Evolutionary conservation across 257 asterid genomes (phyloP), one percentile per base, ranked within the genome.

Genomic region (Nyctanthes arbortristis): DNA sequence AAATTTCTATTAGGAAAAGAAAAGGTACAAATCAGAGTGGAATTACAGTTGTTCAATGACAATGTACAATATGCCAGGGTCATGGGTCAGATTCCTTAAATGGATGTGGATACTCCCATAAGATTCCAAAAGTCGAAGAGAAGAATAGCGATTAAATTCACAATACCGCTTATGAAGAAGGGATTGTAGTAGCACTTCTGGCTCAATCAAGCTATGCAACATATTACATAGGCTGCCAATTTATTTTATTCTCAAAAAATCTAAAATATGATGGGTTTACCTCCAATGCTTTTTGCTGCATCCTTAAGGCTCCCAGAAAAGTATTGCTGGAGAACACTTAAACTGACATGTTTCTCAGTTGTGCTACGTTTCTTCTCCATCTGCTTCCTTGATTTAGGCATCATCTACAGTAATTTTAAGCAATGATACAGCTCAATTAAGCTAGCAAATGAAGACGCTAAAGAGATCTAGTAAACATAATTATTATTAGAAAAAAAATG

Each of bases 271-370:
- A 52, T 20, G 24, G 25, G 61, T 91, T 82, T 72, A 89, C 97
- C 95, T 47, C 92, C 96, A 62, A 89, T 79, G 78, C 89, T 82
- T 77, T 84, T 84, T 60, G 96, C 96, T 67, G 96, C 94, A 73
- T 89, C 84, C 73, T 85, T 87, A 36, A 89, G 89, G 80, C 89
- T 92, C 61, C 92, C 90, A 24, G 89, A 77, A 69, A 89, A 92
- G 61, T 87, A 82, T 14, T 86, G 90, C 35, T 92, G 96, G 75
- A 92, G 89, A 73, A 84, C 92, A 67, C 78, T 73, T 74, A 87
- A 73, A 78, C 89, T 87, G 45, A 89, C 80, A 24, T 75, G 83
- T 78, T 87, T 91, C 82, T 91, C 97, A 10, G 86, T 73, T n/a
- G 87, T 71, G 61, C 77, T 83, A 65, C 85, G 69, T 69, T 82